A percentile compares a stretch with the other conserved stretches of the same genome.
These are phyloP conservation scores for Coemansia sp. DNA, from an alignment of 192 early-diverging fungal genomes.

Conservation along the genomic window DNA sequence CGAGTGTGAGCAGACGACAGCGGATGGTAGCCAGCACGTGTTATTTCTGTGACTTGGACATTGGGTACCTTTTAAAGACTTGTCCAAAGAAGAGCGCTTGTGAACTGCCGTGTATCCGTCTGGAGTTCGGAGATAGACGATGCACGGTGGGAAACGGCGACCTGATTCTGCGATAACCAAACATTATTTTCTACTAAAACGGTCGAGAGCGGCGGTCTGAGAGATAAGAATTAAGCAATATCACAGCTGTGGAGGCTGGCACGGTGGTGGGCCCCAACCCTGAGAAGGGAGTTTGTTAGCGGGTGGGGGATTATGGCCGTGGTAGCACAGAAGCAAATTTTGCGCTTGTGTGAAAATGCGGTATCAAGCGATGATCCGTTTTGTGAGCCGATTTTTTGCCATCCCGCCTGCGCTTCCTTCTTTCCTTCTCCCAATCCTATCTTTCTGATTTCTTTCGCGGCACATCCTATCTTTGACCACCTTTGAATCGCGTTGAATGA, in stretches of 20 bases:
- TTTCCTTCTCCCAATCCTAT: no score
- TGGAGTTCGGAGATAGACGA: neutral
- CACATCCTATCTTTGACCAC: neutral
- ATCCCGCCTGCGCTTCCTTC: neutral
- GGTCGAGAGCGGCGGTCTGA: neutral
- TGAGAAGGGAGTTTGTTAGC: no score
- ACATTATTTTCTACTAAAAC: no score
- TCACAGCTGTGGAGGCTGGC: no score
- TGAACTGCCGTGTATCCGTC: neutral
- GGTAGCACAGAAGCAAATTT: neutral
- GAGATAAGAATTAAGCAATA: no score
- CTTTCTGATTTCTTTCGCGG: no score
- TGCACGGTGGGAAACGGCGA: neutral
- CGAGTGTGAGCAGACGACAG: no score
- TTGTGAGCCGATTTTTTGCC: neutral
- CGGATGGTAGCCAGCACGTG: no score
- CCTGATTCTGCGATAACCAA: neutral
- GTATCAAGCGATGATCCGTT: neutral
- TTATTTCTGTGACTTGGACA: neutral
- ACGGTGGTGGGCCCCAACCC: no score
- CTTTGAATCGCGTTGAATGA: neutral
- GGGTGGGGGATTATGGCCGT: neutral
- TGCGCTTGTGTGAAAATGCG: neutral
- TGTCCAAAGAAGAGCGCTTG: neutral
- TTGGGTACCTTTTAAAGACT: neutral